Conservation (phyloP, 805 yeast genomes). For the Lipomyces sp. region DNA sequence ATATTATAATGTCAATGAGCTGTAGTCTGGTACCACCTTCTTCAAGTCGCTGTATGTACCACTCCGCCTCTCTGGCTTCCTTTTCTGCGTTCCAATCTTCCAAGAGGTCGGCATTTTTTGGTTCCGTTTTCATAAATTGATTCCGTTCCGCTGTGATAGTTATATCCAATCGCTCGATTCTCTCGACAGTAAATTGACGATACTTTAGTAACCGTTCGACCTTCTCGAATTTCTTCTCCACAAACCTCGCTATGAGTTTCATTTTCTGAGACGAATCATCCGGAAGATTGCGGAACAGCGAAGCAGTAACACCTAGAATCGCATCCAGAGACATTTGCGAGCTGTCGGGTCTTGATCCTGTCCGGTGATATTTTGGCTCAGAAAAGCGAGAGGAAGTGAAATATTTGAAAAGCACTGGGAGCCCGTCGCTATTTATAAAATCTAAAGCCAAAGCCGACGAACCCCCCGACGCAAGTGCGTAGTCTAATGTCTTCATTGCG, state of each 20-base stretch:
- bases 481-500: constrained; percentile 25
- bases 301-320: constrained; percentile 27
- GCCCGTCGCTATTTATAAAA: constrained; percentile 29
- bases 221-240: constrained; percentile 28
- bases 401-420: constrained; percentile 19
- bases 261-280: constrained; percentile 25
- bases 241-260: constrained; percentile 26
- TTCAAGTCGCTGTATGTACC: constrained; percentile 26
- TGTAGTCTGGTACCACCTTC: constrained; percentile 26
- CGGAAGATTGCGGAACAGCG: constrained; percentile 27
- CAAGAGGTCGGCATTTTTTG: not conserved
- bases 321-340: constrained; percentile 21
- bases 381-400: constrained; percentile 22
- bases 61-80: constrained; percentile 24
- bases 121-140: constrained; percentile 14
- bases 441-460: constrained; percentile 11
- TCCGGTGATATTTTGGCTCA: constrained; percentile 9
- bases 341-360: constrained; percentile 8
- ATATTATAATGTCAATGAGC: constrained; percentile 22
- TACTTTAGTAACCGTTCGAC: constrained; percentile 11
- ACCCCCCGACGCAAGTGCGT: constrained; percentile 22
- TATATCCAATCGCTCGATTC: constrained; percentile 9
- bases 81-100: constrained; percentile 22
- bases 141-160: constrained; percentile 12
- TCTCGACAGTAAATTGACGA: constrained; percentile 5